Conservation (phyloP, 1,284 basidiomycete species). For the Lignosus rhinocerotis region DNA sequence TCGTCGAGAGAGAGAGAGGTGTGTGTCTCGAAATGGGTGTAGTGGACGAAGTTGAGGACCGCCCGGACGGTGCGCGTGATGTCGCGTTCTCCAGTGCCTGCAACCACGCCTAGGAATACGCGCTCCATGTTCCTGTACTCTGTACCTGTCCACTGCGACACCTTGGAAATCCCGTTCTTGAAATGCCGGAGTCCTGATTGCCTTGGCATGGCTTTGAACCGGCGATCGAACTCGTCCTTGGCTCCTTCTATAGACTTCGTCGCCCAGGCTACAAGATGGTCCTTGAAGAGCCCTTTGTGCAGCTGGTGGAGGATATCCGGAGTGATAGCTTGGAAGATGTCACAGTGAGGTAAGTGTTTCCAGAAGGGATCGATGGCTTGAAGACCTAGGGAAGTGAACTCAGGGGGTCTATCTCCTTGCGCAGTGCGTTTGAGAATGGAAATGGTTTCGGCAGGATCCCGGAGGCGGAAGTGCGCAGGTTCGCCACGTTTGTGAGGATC, state of each 20-base stretch:
- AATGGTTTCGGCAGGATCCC: neutral
- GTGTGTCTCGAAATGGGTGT: slow-evolving; percentile 20
- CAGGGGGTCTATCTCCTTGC: neutral
- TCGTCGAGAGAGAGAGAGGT: slow-evolving; percentile 14
- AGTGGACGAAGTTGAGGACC: slow-evolving; percentile 25
- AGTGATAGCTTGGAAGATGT: slow-evolving; percentile 29
- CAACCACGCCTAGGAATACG: slow-evolving; percentile 26
- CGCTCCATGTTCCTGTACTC: slow-evolving; percentile 32
- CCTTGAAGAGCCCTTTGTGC: slow-evolving; percentile 35
- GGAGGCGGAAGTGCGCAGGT: neutral
- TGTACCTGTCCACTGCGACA: slow-evolving; percentile 30
- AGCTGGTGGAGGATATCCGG: slow-evolving; percentile 32
- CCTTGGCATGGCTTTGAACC: slow-evolving; percentile 22
- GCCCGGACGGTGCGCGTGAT: neutral
- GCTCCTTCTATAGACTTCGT: slow-evolving; percentile 11
- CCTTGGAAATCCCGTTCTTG: slow-evolving; percentile 25
- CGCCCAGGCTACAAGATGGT: slow-evolving; percentile 32
- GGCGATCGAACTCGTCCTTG: slow-evolving; percentile 26
- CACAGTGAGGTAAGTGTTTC: slow-evolving; percentile 23
- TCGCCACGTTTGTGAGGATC: slow-evolving; percentile 10
- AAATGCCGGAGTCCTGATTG: slow-evolving; percentile 27
- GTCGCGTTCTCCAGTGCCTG: slow-evolving; percentile 7
- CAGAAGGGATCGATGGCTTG: slow-evolving; percentile 25
- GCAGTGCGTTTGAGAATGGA: slow-evolving; percentile 1
- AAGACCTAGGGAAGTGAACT: slow-evolving; percentile 12